Conservation (phyloP, 192 early-diverging fungal genomes). For the Phlyctochytrium arcticum region DNA sequence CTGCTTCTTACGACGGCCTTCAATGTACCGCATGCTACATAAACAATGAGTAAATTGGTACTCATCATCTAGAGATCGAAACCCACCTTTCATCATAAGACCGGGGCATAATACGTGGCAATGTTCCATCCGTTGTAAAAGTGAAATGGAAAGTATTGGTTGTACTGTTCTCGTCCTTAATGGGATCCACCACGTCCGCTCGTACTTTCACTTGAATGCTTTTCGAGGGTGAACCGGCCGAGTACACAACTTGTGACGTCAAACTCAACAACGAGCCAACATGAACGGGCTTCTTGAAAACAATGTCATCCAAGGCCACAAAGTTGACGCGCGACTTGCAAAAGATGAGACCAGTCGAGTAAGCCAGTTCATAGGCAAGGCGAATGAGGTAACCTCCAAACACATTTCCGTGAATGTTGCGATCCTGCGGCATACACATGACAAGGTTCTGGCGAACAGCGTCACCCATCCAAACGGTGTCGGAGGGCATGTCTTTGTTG, state of each 20-base stretch:
- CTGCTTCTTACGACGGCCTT: constrained; percentile 55
- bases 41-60: background rate
- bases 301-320: constrained; percentile 43
- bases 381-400: constrained; percentile 82
- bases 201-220: constrained; percentile 51
- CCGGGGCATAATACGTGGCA: constrained; percentile 66
- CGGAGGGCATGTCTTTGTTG: constrained; percentile 22
- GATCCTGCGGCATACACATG: constrained; percentile 68
- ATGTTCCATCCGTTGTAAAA: constrained; percentile 42
- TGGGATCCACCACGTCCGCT: constrained; percentile 75
- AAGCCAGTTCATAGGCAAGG: constrained; percentile 80
- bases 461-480: constrained; percentile 67
- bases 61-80: background rate
- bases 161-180: constrained; percentile 53
- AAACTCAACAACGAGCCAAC: constrained; percentile 76
- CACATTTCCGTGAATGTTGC: constrained; percentile 75
- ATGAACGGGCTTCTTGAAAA: constrained; percentile 79
- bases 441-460: constrained; percentile 71
- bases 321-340: constrained; percentile 56
- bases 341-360: constrained; percentile 69
- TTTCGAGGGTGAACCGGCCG: constrained; percentile 60
- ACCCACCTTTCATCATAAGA: constrained; percentile 66
- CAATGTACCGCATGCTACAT: constrained; percentile 65
- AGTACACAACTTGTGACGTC: constrained; percentile 73
- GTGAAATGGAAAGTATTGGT: constrained; percentile 90